A percentile compares a stretch with the other conserved stretches of the same genome.
These are phyloP conservation scores for Pichia thaimueangensis DNA, from an alignment of 805 yeast genomes.

Conservation along the genomic window DNA sequence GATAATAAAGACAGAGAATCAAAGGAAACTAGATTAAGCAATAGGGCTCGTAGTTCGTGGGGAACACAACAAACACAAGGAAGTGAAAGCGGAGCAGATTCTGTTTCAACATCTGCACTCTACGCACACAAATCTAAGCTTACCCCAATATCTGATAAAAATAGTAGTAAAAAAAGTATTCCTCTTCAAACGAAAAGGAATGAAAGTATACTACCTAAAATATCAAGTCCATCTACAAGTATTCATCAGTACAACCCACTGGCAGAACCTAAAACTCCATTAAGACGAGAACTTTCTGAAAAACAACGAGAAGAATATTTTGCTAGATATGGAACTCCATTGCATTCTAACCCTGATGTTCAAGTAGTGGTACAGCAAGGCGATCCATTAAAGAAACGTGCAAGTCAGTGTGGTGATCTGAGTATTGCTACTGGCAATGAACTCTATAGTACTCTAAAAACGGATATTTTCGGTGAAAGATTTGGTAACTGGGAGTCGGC, in stretches of 20 bases:
- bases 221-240: background rate
- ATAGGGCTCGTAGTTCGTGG: constrained; percentile 2
- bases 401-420: constrained; percentile 22
- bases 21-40: constrained; percentile 2
- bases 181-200: constrained; percentile 7
- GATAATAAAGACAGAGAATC: no score
- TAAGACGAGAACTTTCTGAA: background rate
- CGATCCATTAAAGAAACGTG: constrained; percentile 7
- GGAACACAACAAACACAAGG: background rate
- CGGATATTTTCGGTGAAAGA: constrained; percentile 14
- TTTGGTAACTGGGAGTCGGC: constrained; percentile 17
- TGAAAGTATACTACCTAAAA: constrained; percentile 4
- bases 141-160: background rate
- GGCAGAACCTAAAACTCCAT: background rate
- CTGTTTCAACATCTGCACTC: constrained; percentile 9
- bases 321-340: constrained; percentile 6
- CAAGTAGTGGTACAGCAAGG: background rate
- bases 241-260: background rate
- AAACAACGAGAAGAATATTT: constrained; percentile 2
- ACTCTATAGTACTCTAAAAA: constrained; percentile 17
- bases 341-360: background rate
- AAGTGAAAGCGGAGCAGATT: constrained; percentile 9
- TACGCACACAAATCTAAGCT: background rate
- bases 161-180: background rate
- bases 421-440: constrained; percentile 26